Conservation (phyloP, 805 yeast species). For the Metschnikowia kofuensis region DNA sequence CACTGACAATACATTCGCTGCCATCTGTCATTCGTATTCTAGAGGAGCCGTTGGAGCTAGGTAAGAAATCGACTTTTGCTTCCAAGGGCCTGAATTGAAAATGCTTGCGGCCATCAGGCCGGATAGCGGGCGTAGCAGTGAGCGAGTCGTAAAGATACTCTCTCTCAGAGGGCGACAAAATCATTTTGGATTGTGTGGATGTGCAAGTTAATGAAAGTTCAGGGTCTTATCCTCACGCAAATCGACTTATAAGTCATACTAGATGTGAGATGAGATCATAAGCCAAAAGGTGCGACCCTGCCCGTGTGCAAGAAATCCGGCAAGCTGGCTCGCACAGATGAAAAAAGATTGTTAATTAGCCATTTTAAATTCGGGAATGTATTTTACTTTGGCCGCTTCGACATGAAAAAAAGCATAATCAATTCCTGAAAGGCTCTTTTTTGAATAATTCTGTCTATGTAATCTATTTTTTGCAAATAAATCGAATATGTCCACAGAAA, state of each 20-base stretch:
- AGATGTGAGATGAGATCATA: neutral
- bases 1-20: slow-evolving; percentile 87
- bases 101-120: slow-evolving; percentile 82
- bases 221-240: neutral
- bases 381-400: no score
- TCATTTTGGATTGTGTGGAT: slow-evolving; percentile 37
- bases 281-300: no score
- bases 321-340: no score
- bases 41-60: slow-evolving; percentile 90
- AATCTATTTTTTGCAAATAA: no score
- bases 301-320: no score
- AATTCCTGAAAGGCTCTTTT: no score
- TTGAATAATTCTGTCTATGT: no score
- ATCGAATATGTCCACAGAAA: no score
- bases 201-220: neutral
- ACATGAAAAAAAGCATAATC: no score
- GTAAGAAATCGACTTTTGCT: slow-evolving; percentile 75
- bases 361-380: no score
- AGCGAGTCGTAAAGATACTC: slow-evolving; percentile 76
- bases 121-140: slow-evolving; percentile 51
- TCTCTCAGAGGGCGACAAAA: slow-evolving; percentile 72
- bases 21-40: slow-evolving; percentile 86
- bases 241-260: no score
- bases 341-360: no score
- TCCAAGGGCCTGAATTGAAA: slow-evolving; percentile 84